Evolutionary conservation across 2,329 filamentous ascomycete species (phyloP).

Genomic region (Fusarium nygamai): DNA sequence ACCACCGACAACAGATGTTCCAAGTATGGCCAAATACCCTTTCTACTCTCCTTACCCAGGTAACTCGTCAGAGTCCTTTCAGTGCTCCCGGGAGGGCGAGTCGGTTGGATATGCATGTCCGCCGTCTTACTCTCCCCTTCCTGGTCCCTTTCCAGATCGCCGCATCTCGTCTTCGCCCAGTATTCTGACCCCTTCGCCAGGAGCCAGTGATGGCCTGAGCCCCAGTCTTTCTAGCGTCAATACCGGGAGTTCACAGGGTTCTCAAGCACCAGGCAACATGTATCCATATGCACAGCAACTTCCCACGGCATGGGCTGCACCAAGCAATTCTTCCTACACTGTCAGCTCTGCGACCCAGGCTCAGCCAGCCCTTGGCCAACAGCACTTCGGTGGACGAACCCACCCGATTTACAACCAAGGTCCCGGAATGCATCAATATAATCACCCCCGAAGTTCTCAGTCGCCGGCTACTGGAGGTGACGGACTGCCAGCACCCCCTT

Average conservation of each 20-base stretch:
- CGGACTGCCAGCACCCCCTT: constrained; percentile 72
- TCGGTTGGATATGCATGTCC: constrained; percentile 37
- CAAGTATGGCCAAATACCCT: constrained; percentile 48
- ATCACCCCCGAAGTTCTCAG: constrained; percentile 48
- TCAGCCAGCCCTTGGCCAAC: constrained; percentile 43
- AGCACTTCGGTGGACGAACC: constrained; percentile 43
- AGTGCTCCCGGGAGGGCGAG: constrained; percentile 38
- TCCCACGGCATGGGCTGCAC: constrained; percentile 68
- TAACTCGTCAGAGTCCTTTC: constrained; percentile 36
- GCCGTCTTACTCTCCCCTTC: constrained; percentile 39
- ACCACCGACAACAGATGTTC: constrained; percentile 49
- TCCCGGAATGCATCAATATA: constrained; percentile 56
- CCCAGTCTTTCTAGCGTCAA: constrained; percentile 70
- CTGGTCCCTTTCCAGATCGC: constrained; percentile 42
- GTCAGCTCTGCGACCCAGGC: constrained; percentile 57
- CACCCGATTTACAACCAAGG: constrained; percentile 58
- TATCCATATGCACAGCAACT: constrained; percentile 66
- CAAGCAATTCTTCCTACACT: constrained; percentile 59
- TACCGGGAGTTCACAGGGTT: constrained; percentile 66
- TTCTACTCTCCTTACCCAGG: constrained; percentile 33
- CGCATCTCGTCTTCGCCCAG: constrained; percentile 45
- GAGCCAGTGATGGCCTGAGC: constrained; percentile 69
- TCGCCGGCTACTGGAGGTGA: constrained; percentile 67
- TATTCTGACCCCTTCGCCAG: constrained; percentile 53
- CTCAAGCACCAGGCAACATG: constrained; percentile 61